Conservation (phyloP, 306 rosid genomes). For the Phaseolus lunatus region DNA sequence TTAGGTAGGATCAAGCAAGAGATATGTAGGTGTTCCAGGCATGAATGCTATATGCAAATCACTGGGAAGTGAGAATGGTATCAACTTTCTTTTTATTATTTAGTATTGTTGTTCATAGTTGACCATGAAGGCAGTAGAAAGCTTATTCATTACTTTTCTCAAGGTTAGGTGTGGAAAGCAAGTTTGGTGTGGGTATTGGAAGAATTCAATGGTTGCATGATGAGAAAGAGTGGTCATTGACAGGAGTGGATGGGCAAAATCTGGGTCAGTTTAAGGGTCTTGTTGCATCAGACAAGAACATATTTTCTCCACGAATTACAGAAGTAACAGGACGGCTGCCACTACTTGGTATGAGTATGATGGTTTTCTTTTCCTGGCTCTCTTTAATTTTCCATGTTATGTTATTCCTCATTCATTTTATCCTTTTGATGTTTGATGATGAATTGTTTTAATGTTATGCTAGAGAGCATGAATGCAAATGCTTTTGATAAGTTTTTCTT, state of each 20-base stretch:
- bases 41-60: slow-evolving; percentile 94
- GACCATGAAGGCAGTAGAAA: slow-evolving; percentile 26
- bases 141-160: slow-evolving; percentile 21
- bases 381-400: slow-evolving; percentile 27
- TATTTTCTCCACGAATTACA: slow-evolving; percentile 70
- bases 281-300: slow-evolving; percentile 85
- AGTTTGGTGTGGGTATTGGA: slow-evolving; percentile 71
- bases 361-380: slow-evolving; percentile 26
- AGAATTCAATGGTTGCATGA: slow-evolving; percentile 77
- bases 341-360: slow-evolving; percentile 79
- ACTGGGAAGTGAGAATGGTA: slow-evolving; percentile 78
- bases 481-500: neutral
- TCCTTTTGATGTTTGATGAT: neutral
- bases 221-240: slow-evolving; percentile 76
- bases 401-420: slow-evolving; percentile 17
- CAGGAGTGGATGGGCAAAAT: slow-evolving; percentile 68
- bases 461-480: slow-evolving; percentile 5
- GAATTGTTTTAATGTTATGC: slow-evolving; percentile 8
- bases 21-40: slow-evolving; percentile 94
- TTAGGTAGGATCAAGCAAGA: slow-evolving; percentile 72
- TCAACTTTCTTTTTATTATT: slow-evolving; percentile 37
- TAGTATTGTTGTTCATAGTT: slow-evolving; percentile 44
- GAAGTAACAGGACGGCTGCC: slow-evolving; percentile 69
- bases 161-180: slow-evolving; percentile 80
- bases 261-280: slow-evolving; percentile 86